A percentile compares a stretch with the other conserved stretches of the same genome.
These are phyloP conservation scores for Jaapia argillacea DNA, from an alignment of 768 basidiomycete genomes.

Conservation along the genomic window DNA sequence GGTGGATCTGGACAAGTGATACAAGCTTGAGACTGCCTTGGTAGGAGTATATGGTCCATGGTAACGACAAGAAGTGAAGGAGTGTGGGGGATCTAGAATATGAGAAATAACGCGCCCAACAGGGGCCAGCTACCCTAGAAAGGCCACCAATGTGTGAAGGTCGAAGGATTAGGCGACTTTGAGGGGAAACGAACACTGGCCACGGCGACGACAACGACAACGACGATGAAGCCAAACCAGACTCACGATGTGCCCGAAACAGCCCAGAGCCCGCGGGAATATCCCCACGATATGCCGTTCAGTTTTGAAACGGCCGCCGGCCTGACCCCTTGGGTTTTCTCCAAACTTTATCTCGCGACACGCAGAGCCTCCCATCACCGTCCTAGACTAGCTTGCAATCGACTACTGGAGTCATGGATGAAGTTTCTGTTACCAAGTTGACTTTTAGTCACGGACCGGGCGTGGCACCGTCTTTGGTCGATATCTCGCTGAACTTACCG, in stretches of 20 bases:
- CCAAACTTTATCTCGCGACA: no score
- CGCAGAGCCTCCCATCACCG: no score
- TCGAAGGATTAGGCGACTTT: no score
- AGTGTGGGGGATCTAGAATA: neutral
- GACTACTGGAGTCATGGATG: conserved; percentile 13
- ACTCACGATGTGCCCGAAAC: no score
- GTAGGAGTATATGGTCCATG: neutral
- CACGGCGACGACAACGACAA: no score
- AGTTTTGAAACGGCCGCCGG: no score
- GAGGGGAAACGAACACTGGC: no score
- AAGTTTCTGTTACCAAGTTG: conserved; percentile 32
- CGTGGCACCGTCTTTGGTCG: conserved; percentile 41
- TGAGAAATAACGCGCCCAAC: neutral
- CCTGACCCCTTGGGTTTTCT: no score
- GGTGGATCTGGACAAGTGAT: conserved; percentile 23
- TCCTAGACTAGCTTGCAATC: no score
- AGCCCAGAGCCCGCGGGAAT: no score
- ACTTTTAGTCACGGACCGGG: conserved; percentile 45
- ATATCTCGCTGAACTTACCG: conserved; percentile 58
- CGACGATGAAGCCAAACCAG: no score
- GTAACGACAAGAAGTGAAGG: neutral
- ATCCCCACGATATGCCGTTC: no score
- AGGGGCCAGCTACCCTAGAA: neutral
- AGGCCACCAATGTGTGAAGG: conserved; percentile 3
- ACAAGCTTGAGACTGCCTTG: neutral